phyloP scores from a whole-genome alignment of 2,329 filamentous ascomycete genomes.

The Venturia aucupariae region DNA sequence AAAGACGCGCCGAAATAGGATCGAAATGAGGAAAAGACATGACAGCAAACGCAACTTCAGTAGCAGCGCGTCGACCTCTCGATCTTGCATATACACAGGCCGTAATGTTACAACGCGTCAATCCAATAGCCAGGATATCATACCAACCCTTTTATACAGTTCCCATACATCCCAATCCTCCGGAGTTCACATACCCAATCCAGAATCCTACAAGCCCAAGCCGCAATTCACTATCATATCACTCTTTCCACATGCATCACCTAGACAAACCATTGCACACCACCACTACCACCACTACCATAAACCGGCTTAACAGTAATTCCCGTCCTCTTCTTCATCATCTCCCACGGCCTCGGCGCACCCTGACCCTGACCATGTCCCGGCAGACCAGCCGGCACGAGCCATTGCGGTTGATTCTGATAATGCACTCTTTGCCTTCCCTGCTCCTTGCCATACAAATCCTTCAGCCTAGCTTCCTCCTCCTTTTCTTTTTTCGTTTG shows the following conservation, averaged over 20 bases:
- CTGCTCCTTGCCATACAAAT: neutral
- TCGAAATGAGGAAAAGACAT: too few relatives aligned
- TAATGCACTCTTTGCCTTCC: neutral
- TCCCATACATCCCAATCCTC: neutral
- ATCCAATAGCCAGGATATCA: neutral
- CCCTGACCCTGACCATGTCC: conserved; percentile 1
- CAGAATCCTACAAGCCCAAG: neutral
- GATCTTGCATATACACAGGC: neutral
- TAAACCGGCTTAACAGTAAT: neutral
- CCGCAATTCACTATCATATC: neutral
- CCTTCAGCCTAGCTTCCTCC: neutral
- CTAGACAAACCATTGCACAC: conserved; percentile 1
- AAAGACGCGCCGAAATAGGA: too few relatives aligned
- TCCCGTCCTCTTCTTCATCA: conserved; percentile 4
- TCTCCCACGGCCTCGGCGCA: neutral
- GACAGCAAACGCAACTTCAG: neutral
- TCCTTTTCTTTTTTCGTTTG: conserved; percentile 8
- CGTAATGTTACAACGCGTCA: neutral
- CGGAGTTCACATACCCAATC: neutral
- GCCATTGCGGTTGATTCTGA: conserved; percentile 1
- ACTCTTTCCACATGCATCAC: neutral
- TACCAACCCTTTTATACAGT: neutral
- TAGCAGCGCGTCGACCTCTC: neutral
- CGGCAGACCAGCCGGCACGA: neutral
- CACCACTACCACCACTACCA: neutral